Evolutionary conservation across 2,329 filamentous ascomycete species (phyloP), one percentile per base, ranked within the genome.

Genomic region (Colletotrichum echinochloae): DNA sequence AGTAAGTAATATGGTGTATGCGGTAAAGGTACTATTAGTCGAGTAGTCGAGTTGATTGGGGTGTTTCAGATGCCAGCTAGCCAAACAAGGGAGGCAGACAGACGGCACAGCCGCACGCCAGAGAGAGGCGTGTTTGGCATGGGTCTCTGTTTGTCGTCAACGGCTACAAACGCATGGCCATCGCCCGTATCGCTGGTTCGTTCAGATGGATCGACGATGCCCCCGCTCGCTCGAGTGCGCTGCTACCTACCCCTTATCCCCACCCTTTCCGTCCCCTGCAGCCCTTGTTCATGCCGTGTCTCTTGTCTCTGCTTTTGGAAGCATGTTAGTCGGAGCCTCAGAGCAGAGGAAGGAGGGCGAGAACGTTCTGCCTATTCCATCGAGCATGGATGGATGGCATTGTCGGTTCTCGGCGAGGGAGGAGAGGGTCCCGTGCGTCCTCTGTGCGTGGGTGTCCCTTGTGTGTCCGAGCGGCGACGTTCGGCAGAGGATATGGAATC

Each of bases 401-500:
- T 44, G 44, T 28, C 30, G 8, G 44, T 18, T 37, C 18, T 37
- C n/a, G 20, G 16, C 26, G 5, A n/a, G n/a, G n/a, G n/a, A n/a
- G n/a, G 56, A 12, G 41, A 44, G 20, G 20, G 11, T 20, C 26
- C 3, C 5, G 12, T 49, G 20, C 8, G 41, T 48, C 8, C 11
- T 33, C 28, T 12, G 4, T 14, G 14, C 30, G 2, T 35, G 33
- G 4, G 59, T 14, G 46, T 30, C 20, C n/a, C 30, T 4, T 35
- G 33, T 7, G 59, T 14, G 46, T 30, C 59, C 59, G 59, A 48
- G 59, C 23, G 44, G 44, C 44, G n/a, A 37, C 49, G 23, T n/a
- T n/a, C 2, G 11, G 44, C 20, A 26, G 2, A 35, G 51, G n/a
- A 26, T 16, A 61, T 30, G 30, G 16, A n/a, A 16, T 12, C n/a